Base-by-base conservation (phyloP, 1,284 basidiomycete species). In the Testicularia cyperi region DNA sequence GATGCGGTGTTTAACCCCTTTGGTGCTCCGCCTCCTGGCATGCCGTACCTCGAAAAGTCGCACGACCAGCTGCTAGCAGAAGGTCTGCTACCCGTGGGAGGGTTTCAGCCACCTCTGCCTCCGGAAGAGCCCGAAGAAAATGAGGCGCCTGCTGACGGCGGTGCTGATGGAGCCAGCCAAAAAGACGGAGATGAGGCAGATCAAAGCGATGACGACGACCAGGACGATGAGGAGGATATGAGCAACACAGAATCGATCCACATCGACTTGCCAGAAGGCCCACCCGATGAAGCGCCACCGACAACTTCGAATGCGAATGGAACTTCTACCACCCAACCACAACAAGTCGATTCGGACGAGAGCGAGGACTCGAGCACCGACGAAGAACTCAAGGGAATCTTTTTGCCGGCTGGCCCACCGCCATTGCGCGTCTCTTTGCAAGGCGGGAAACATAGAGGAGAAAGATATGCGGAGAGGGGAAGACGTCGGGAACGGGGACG, bases 11-110 rank as follows among this genome's bases (percentile, higher is more conserved):
- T 94, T 83, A 97, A 97, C 75, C 90, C 91, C 6, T 92, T 83
- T 74, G 92, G 92, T 20, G 89, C 91, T n/a, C 85, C 92, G 16
- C 92, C 92, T 16, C 92, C 92, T 8, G 92, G 92, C 7, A 90
- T 95, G 91, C 90, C 89, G 8, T 96, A 96, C 77, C 79, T 84
- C 37, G 90, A 96, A 74, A 81, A 64, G 32, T 42, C 60, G 4
- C 40, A 63, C 20, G 41, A 43, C 19, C 60, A 63, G 44, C 43
- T 57, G 1, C 35, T 63, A 0, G 38, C 38, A 2, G 60, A 63
- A 44, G 60, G 60, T 16, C 48, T 63, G n/a, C 12, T 39, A 13
- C 12, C 30, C 9, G 9, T 16, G 13, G 18, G n/a, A n/a, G n/a
- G 10, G 22, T 25, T 27, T 19, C 20, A 47, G 39, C 37, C 21